Conservation (phyloP, 2,329 filamentous ascomycete genomes). For the Alternaria sp. region DNA sequence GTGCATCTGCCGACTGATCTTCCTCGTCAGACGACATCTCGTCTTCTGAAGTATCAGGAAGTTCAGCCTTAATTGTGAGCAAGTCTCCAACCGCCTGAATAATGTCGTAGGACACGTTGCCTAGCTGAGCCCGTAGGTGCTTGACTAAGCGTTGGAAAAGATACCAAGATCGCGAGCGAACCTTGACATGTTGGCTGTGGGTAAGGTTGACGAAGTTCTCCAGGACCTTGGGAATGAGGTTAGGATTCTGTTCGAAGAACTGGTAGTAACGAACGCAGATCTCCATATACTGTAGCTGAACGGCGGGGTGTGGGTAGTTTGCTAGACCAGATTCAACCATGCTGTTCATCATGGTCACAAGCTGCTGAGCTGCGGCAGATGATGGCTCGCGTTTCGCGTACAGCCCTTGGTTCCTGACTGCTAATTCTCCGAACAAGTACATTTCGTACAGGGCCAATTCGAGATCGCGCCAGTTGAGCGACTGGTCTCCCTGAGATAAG, state of each 20-base stretch:
- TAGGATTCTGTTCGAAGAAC: slow-evolving; percentile 87
- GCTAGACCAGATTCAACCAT: slow-evolving; percentile 96
- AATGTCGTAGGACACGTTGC: slow-evolving; percentile 88
- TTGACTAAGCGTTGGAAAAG: slow-evolving; percentile 93
- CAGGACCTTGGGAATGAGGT: slow-evolving; percentile 84
- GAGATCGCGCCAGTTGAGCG: slow-evolving; percentile 92
- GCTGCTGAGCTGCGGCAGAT: slow-evolving; percentile 78
- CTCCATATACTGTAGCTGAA: slow-evolving; percentile 97
- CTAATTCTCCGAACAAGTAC: slow-evolving; percentile 93
- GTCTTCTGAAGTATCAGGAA: slow-evolving; percentile 78
- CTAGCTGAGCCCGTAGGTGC: slow-evolving; percentile 82
- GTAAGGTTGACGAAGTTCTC: slow-evolving; percentile 92
- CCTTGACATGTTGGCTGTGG: slow-evolving; percentile 85
- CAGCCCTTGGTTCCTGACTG: slow-evolving; percentile 87
- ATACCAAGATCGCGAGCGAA: slow-evolving; percentile 95
- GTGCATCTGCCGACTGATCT: slow-evolving; percentile 86
- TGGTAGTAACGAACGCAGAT: slow-evolving; percentile 93
- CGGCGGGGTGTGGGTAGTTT: slow-evolving; percentile 86
- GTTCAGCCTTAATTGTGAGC: slow-evolving; percentile 87
- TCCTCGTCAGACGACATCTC: slow-evolving; percentile 96
- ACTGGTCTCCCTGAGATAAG: slow-evolving; percentile 74
- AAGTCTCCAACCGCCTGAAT: slow-evolving; percentile 91
- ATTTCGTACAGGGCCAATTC: slow-evolving; percentile 95
- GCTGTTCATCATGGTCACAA: slow-evolving; percentile 92
- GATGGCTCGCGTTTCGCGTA: slow-evolving; percentile 85